phyloP scores from a whole-genome alignment of 768 basidiomycete genomes.

The Clavaria fumosa region DNA sequence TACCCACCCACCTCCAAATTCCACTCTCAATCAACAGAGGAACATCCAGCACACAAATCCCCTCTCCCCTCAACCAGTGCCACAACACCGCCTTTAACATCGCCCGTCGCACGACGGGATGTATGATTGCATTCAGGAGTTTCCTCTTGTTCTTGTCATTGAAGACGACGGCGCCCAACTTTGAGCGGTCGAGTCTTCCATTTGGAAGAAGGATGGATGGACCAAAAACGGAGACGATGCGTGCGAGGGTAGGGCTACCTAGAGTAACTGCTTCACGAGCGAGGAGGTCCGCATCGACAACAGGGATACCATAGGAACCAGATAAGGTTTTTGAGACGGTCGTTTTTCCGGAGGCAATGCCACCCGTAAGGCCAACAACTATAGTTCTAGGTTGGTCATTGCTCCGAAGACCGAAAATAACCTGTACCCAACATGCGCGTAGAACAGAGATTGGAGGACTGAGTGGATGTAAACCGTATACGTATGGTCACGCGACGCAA shows the following conservation, averaged over 20 bases:
- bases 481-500: too few relatives aligned
- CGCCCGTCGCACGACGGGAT: conserved; percentile 76
- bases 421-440: too few relatives aligned
- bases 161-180: conserved; percentile 77
- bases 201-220: conserved; percentile 43
- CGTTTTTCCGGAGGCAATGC: conserved; percentile 94
- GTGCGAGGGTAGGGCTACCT: conserved; percentile 54
- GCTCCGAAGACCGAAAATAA: too few relatives aligned
- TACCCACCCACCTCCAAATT: conserved; percentile 69
- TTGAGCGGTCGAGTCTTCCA: conserved; percentile 68
- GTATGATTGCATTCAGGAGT: conserved; percentile 71
- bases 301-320: conserved; percentile 47
- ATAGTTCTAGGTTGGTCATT: too few relatives aligned
- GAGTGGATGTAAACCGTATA: too few relatives aligned
- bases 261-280: conserved; percentile 79
- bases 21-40: conserved; percentile 85
- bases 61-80: conserved; percentile 66
- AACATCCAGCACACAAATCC: conserved; percentile 74
- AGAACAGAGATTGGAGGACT: too few relatives aligned
- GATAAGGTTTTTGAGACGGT: conserved; percentile 74
- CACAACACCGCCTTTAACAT: conserved; percentile 55
- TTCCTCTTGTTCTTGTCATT: conserved; percentile 54
- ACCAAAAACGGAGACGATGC: conserved; percentile 63
- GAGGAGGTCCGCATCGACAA: conserved; percentile 86
- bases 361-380: conserved; percentile 94